Conservation (phyloP, 2,329 filamentous ascomycete species). For the Sclerotinia spermophila region DNA sequence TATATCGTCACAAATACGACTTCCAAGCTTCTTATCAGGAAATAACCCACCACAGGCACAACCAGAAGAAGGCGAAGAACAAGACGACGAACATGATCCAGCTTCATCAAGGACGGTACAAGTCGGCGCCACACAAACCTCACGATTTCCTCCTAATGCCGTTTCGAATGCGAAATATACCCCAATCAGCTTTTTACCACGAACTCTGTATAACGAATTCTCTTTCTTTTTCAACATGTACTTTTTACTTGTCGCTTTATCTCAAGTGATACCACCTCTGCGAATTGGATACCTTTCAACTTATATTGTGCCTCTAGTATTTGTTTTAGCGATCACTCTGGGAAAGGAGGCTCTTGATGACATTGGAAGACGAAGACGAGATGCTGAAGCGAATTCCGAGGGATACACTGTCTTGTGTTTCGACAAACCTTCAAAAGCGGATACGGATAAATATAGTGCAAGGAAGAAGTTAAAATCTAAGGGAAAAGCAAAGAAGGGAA, state of each 20-base stretch:
- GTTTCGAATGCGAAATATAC: conserved; percentile 99
- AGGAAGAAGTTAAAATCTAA: conserved; percentile 49
- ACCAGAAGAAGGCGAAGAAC: conserved; percentile 40
- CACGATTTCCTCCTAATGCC: conserved; percentile 82
- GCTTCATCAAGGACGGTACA: conserved; percentile 70
- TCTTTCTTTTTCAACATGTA: conserved; percentile 99
- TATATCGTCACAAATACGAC: conserved; percentile 53
- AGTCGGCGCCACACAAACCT: conserved; percentile 69
- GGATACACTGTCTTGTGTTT: conserved; percentile 76
- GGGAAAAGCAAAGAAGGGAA: conserved; percentile 40
- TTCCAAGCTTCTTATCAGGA: conserved; percentile 64
- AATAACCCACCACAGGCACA: conserved; percentile 22
- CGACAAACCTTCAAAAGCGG: conserved; percentile 48
- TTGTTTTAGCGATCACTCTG: conserved; percentile 87
- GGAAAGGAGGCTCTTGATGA: conserved; percentile 97
- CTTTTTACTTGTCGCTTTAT: conserved; percentile 90
- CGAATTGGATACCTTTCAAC: conserved; percentile 93
- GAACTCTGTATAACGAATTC: conserved; percentile 97
- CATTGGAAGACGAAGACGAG: conserved; percentile 76
- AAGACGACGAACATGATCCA: conserved; percentile 57
- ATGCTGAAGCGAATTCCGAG: conserved; percentile 93
- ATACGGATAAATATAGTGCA: conserved; percentile 38
- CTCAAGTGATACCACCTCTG: conserved; percentile 83
- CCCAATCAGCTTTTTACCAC: conserved; percentile 85
- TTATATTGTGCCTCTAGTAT: conserved; percentile 87